phyloP scores from a whole-genome alignment of 257 asterid species.

The Solanum ossicruentum region DNA sequence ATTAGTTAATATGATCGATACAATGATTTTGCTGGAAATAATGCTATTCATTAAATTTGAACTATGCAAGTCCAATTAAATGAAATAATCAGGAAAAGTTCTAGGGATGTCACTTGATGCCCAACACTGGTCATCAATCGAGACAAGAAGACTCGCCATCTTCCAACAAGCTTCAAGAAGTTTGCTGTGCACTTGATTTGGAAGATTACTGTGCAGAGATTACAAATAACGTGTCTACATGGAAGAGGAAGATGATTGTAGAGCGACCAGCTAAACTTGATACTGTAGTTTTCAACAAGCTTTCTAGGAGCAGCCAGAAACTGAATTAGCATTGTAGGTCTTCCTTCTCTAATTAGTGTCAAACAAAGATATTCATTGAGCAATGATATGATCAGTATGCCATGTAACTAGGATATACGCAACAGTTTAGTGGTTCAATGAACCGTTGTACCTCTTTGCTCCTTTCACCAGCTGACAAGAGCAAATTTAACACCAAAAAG shows the following conservation, averaged over 20 bases:
- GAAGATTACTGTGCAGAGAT: not conserved
- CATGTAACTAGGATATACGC: not conserved
- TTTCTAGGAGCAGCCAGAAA: not conserved
- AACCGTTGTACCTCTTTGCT: not conserved
- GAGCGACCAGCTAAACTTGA: not conserved
- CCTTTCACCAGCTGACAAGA: not conserved
- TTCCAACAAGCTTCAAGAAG: conserved; percentile 64
- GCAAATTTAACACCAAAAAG: not conserved
- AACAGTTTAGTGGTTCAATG: not conserved
- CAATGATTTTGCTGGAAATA: not conserved
- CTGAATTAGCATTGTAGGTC: not conserved
- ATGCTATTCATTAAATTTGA: not conserved
- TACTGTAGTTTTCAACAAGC: not conserved
- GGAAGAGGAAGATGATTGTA: not conserved
- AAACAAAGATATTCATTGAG: not conserved
- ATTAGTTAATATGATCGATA: not conserved
- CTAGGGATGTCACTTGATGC: conserved; percentile 26
- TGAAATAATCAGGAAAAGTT: conserved; percentile 40
- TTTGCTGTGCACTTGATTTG: conserved; percentile 28
- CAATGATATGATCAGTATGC: not conserved
- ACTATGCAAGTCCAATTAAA: not conserved
- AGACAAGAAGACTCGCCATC: conserved; percentile 62
- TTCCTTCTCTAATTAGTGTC: not conserved
- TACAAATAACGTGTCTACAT: not conserved
- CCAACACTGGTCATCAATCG: conserved; percentile 55